Evolutionary conservation across 2,329 filamentous ascomycete genomes (phyloP).

Genomic region (Emydomyces testavorans): DNA sequence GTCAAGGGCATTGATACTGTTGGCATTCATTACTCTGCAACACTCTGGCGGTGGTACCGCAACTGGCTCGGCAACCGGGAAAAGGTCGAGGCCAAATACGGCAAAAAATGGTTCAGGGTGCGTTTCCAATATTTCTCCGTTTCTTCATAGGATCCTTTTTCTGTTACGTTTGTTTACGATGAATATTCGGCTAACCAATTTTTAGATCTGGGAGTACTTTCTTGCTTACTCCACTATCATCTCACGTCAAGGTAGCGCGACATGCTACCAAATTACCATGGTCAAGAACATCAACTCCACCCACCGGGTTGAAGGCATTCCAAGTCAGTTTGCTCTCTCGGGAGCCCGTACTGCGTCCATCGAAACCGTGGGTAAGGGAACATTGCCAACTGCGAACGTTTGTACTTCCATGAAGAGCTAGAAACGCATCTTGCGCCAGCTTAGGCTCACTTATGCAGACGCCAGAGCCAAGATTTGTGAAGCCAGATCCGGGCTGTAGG

Average conservation of each 20-base stretch:
- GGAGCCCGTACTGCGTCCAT: slow-evolving; percentile 49
- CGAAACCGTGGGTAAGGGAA: slow-evolving; percentile 26
- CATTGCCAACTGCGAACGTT: slow-evolving; percentile 13
- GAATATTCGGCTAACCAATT: not conserved
- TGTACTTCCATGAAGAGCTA: not conserved
- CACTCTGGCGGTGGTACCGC: slow-evolving; percentile 94
- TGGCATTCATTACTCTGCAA: slow-evolving; percentile 93
- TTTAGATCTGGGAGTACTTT: slow-evolving; percentile 82
- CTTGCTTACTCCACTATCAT: slow-evolving; percentile 73
- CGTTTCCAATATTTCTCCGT: slow-evolving; percentile 32
- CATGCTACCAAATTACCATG: slow-evolving; percentile 74
- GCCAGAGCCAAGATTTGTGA: too few relatives aligned
- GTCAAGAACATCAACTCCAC: slow-evolving; percentile 86
- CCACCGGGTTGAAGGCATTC: slow-evolving; percentile 66
- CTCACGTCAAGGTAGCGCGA: slow-evolving; percentile 70
- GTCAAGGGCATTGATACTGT: slow-evolving; percentile 86
- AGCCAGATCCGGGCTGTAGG: not conserved
- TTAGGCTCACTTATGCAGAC: too few relatives aligned
- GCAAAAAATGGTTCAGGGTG: slow-evolving; percentile 87
- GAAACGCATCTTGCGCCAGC: not conserved
- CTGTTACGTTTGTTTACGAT: not conserved
- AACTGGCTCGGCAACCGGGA: slow-evolving; percentile 95
- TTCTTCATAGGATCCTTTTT: not conserved
- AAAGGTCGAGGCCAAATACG: slow-evolving; percentile 90
- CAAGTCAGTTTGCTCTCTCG: slow-evolving; percentile 55